These are phyloP conservation scores for Mycena pura DNA, from an alignment of 768 basidiomycete genomes.

Conservation along the genomic window DNA sequence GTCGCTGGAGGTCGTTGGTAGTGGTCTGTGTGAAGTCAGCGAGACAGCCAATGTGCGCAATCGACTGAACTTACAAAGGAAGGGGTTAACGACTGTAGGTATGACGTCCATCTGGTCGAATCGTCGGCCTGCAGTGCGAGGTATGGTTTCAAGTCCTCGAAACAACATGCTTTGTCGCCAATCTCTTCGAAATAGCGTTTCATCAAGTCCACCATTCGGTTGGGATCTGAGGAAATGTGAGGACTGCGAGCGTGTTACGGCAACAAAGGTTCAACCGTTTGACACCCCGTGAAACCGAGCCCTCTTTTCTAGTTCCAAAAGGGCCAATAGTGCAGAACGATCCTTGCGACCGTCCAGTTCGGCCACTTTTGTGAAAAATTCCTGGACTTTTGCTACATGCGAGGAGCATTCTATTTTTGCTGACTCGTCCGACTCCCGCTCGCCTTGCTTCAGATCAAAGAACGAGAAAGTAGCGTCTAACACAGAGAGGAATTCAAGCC, in stretches of 20 bases:
- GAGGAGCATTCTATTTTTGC: constrained; percentile 45
- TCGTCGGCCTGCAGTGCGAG: constrained; percentile 56
- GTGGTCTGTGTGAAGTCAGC: constrained; percentile 47
- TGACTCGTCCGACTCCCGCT: constrained; percentile 37
- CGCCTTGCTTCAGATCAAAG: constrained; percentile 31
- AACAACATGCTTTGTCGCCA: constrained; percentile 85
- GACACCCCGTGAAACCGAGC: constrained; percentile 54
- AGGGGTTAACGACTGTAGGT: constrained; percentile 54
- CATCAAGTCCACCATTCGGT: constrained; percentile 54
- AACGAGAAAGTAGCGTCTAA: constrained; percentile 69
- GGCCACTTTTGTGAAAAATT: constrained; percentile 62
- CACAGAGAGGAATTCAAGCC: constrained; percentile 82
- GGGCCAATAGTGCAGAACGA: constrained; percentile 73
- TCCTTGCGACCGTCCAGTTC: constrained; percentile 74
- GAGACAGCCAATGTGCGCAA: neutral
- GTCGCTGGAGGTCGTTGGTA: constrained; percentile 60
- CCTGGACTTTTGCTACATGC: constrained; percentile 50
- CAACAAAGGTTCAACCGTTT: constrained; percentile 41
- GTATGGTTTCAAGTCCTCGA: constrained; percentile 83
- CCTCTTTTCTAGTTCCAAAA: constrained; percentile 79
- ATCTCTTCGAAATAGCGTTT: constrained; percentile 73
- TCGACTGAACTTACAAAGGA: constrained; percentile 51
- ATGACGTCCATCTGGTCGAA: constrained; percentile 56
- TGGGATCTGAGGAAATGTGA: constrained; percentile 46
- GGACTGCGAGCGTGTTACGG: constrained; percentile 2